phyloP scores from a whole-genome alignment of 2,329 filamentous ascomycete species.

The Aspergillus oerlinghausenensis region DNA sequence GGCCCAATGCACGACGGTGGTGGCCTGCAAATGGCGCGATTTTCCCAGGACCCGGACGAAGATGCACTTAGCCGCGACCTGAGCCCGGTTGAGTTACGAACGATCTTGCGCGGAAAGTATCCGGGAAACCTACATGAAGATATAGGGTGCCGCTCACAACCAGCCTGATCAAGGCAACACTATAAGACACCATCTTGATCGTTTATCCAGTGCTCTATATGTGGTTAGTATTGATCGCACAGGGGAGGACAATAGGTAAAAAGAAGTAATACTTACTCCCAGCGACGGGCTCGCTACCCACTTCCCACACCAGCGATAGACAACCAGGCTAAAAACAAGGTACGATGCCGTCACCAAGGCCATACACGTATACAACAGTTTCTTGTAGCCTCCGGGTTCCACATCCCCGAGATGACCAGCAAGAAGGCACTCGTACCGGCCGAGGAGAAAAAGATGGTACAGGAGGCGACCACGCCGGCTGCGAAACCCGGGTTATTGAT shows the following conservation, averaged over 20 bases:
- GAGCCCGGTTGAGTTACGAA: background rate
- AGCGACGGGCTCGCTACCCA: conserved; percentile 7
- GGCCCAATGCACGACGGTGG: conserved; percentile 46
- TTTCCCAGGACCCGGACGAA: conserved; percentile 51
- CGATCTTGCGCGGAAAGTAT: background rate
- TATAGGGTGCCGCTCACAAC: conserved; percentile 9
- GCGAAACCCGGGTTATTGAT: conserved; percentile 55
- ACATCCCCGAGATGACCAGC: conserved; percentile 63
- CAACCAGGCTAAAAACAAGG: conserved; percentile 31
- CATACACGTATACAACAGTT: conserved; percentile 58
- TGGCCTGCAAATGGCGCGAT: conserved; percentile 46
- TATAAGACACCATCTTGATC: conserved; percentile 9
- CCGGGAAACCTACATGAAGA: background rate
- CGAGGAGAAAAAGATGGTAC: conserved; percentile 56
- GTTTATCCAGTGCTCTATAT: conserved; percentile 9
- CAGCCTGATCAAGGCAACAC: conserved; percentile 6
- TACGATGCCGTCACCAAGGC: conserved; percentile 52
- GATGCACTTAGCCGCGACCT: conserved; percentile 50
- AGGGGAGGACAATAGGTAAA: too few relatives aligned
- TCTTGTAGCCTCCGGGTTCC: conserved; percentile 54
- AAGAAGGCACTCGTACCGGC: conserved; percentile 58
- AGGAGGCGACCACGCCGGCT: conserved; percentile 52
- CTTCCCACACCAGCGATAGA: conserved; percentile 11
- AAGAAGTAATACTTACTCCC: background rate
- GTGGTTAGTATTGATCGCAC: too few relatives aligned